Evolutionary conservation across 225 moss, liverwort and hornwort genomes (phyloP).

Genomic region (Pseudisothecium myosuroides): DNA sequence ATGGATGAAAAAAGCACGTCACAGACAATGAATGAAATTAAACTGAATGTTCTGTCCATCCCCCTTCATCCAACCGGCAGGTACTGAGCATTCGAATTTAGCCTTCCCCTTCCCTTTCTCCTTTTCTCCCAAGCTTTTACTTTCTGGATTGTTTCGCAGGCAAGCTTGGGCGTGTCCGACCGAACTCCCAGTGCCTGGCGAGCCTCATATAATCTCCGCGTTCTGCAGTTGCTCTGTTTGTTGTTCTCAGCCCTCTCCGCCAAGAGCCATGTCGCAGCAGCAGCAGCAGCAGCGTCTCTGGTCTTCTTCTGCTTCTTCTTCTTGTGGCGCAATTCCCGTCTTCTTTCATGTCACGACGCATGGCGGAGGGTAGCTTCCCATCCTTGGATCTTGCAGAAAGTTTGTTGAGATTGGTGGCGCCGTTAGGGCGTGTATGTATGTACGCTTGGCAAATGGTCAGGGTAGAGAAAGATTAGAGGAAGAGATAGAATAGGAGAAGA

Average conservation of each 20-base stretch:
- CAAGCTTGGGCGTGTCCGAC: not conserved
- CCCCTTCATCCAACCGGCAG: not conserved
- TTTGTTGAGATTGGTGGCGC: not conserved
- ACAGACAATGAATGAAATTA: too few species aligned
- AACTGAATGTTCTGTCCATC: not conserved
- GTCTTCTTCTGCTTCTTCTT: not conserved
- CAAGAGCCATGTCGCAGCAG: not conserved
- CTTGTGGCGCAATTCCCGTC: not conserved
- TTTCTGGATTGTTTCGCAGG: not conserved
- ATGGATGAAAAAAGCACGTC: not conserved
- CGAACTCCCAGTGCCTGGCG: not conserved
- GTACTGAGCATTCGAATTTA: not conserved
- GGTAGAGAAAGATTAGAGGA: not conserved
- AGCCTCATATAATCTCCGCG: not conserved
- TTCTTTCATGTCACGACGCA: not conserved
- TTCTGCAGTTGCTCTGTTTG: not conserved
- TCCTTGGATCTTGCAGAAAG: not conserved
- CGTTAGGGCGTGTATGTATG: not conserved
- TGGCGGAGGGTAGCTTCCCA: not conserved
- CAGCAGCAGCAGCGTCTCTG: not conserved
- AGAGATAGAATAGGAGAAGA: not conserved
- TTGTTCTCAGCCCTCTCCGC: not conserved
- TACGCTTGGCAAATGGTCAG: not conserved
- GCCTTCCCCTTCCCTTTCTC: not conserved
- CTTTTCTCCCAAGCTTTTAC: not conserved